phyloP scores from a whole-genome alignment of 805 yeast genomes.

The Blastobotrys chiropterorum region DNA sequence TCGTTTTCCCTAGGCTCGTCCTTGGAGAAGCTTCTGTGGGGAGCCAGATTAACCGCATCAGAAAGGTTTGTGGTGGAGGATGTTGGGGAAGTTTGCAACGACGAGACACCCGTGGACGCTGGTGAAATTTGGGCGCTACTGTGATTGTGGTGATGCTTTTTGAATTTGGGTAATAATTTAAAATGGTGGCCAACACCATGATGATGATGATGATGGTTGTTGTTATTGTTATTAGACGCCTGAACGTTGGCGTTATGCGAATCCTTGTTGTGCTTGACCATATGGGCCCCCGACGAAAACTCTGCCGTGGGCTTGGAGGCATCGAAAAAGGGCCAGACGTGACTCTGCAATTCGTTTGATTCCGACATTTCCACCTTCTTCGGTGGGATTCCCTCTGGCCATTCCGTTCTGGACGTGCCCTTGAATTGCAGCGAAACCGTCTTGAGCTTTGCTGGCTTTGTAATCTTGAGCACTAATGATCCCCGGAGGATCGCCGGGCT shows the following conservation, averaged over 20 bases:
- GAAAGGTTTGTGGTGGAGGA: neutral
- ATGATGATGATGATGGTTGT: neutral
- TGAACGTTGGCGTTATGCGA: constrained; percentile 13
- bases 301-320: constrained; percentile 35
- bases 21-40: constrained; percentile 25
- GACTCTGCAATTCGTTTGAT: constrained; percentile 57
- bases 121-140: neutral
- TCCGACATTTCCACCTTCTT: constrained; percentile 64
- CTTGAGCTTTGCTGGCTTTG: constrained; percentile 68
- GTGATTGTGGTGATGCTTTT: neutral
- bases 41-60: constrained; percentile 13
- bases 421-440: constrained; percentile 53
- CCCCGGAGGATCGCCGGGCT: constrained; percentile 63
- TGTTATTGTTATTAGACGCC: neutral
- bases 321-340: constrained; percentile 86
- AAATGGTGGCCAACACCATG: no score
- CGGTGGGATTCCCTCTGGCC: constrained; percentile 98
- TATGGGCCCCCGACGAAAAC: constrained; percentile 40
- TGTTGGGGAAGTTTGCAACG: constrained; percentile 13
- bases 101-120: constrained; percentile 7
- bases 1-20: constrained; percentile 21
- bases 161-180: neutral
- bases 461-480: constrained; percentile 57
- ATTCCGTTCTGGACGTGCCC: constrained; percentile 73
- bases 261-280: constrained; percentile 19